Conservation (phyloP, 2,329 filamentous ascomycete genomes). For the Acrocalymma vagum region DNA sequence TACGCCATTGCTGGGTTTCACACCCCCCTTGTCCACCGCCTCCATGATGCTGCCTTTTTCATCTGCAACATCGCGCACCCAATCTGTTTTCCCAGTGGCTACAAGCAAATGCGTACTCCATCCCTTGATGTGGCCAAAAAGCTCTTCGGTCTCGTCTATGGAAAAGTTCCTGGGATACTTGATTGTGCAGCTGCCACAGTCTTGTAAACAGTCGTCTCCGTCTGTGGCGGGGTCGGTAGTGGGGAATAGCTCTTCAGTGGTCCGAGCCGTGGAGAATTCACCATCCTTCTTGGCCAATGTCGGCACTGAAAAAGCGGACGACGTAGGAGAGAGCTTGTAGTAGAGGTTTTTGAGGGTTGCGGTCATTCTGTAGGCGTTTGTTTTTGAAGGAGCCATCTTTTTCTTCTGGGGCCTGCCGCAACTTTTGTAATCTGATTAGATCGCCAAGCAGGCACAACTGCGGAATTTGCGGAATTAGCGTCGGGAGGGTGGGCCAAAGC, state of each 20-base stretch:
- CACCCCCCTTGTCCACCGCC: slow-evolving; percentile 59
- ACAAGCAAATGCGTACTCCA: slow-evolving; percentile 92
- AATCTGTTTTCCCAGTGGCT: slow-evolving; percentile 95
- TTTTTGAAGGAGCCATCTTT: slow-evolving; percentile 28
- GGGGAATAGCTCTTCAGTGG: slow-evolving; percentile 70
- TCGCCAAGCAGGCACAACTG: slow-evolving; percentile 33
- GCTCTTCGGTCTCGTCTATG: slow-evolving; percentile 77
- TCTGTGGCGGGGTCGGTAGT: slow-evolving; percentile 78
- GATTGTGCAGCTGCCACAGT: slow-evolving; percentile 83
- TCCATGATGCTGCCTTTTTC: slow-evolving; percentile 74
- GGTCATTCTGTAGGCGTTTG: slow-evolving; percentile 46
- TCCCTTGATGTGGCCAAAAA: slow-evolving; percentile 86
- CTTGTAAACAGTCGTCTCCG: slow-evolving; percentile 87
- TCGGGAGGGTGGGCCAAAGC: too few species aligned
- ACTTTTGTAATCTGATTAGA: slow-evolving; percentile 45
- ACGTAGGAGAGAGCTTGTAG: slow-evolving; percentile 44
- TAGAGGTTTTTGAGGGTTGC: slow-evolving; percentile 46
- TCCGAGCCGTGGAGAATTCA: slow-evolving; percentile 58
- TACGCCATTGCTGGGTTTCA: slow-evolving; percentile 74
- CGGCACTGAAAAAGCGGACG: slow-evolving; percentile 40
- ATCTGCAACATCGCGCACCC: slow-evolving; percentile 85
- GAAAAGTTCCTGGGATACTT: slow-evolving; percentile 77
- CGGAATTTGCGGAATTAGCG: too few species aligned
- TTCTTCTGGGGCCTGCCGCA: slow-evolving; percentile 7
- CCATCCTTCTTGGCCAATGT: slow-evolving; percentile 40